Base-by-base conservation (phyloP, 441 rosid genomes). In the Rhodomyrtus psidioides region DNA sequence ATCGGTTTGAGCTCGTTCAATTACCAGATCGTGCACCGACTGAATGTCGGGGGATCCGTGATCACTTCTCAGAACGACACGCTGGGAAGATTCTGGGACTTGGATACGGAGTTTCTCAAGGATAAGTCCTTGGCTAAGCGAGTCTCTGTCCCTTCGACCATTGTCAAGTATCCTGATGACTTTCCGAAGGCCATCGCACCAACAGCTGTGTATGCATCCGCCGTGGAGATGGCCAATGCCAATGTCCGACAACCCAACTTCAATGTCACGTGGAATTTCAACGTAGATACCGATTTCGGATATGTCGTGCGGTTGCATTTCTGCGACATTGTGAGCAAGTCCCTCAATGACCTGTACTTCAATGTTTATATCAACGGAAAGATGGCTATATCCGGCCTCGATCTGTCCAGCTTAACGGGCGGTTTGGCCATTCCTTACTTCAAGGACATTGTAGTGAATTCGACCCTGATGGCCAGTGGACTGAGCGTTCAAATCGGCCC, bases 41-140 rank as follows among this genome's bases (percentile, higher is more conserved):
- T 86, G n/a, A 86, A 86, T 10, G 84, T 86, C 16, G 87, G 87
- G 19, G 87, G 87, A 30, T 57, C 87, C 0, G 15, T 60, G 81
- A 82, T 86, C n/a, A 86, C 87, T 27, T 82, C 88, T 83, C 88
- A 88, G 91, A 85, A 86, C 55, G 87, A 81, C 56, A 85, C 84
- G 24, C 54, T 82, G 7, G 82, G 59, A 82, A 84, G 53, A 5
- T 53, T 82, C 79, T 75, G 28, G 70, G 79, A 42, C 53, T 53
- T 28, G 55, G 84, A 82, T 51, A 56, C 56, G 49, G 14, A 30
- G 39, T 82, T 53, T 82, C 56, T 82, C 84, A 82, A 82, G 84
- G 49, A 54, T 21, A 54, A 51, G 60, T 54, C 84, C n/a, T 53
- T 82, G 84, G 84, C 84, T 1, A 27, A 82, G 84, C 42, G 46